phyloP scores from a whole-genome alignment of 768 basidiomycete species.

The Lanmaoa rubissima region DNA sequence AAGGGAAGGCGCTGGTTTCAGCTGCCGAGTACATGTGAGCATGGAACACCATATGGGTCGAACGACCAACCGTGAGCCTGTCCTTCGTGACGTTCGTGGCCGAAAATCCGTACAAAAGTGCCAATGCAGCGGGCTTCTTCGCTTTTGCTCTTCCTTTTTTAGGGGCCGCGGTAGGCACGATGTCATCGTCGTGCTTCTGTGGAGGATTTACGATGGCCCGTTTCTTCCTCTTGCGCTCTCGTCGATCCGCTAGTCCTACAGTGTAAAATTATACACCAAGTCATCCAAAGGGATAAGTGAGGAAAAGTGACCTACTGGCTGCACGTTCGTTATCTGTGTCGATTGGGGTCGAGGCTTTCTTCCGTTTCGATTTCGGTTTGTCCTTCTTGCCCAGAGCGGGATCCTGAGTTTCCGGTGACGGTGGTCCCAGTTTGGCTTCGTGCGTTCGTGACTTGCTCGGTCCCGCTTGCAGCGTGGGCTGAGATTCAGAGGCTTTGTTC shows the following conservation, averaged over 20 bases:
- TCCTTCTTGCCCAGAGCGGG: constrained; percentile 12
- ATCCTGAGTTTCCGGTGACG: neutral
- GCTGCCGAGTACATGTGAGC: constrained; percentile 18
- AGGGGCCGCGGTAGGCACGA: neutral
- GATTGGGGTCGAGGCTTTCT: constrained; percentile 11
- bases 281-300: neutral
- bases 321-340: constrained; percentile 36
- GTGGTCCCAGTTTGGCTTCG: neutral
- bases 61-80: constrained; percentile 34
- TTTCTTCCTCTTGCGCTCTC: constrained; percentile 60
- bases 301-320: constrained; percentile 31
- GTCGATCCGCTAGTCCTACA: constrained; percentile 62
- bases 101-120: constrained; percentile 38
- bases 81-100: constrained; percentile 37
- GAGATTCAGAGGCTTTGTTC: constrained; percentile 2
- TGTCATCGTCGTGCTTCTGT: constrained; percentile 10
- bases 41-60: neutral
- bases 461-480: neutral
- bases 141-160: constrained; percentile 18
- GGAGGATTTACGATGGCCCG: constrained; percentile 46
- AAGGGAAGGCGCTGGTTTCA: constrained; percentile 28
- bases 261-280: neutral
- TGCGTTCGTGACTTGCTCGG: neutral
- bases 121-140: constrained; percentile 30
- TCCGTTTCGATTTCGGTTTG: constrained; percentile 27